phyloP scores from a whole-genome alignment of 192 early-diverging fungal genomes.

The Thoreauomyces humboldtii region DNA sequence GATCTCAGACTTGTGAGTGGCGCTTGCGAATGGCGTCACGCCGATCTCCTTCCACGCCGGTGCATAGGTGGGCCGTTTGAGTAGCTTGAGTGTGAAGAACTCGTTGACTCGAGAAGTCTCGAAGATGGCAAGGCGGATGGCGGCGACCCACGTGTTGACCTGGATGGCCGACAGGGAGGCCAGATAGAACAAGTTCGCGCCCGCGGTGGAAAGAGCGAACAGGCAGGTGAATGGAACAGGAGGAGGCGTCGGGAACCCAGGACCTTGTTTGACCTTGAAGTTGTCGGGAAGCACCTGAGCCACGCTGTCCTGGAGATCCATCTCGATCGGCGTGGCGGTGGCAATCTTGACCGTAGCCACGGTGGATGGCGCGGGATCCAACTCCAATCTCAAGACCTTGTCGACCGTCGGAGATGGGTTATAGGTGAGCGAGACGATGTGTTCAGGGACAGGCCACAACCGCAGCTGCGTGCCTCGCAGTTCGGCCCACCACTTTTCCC shows the following conservation, averaged over 20 bases:
- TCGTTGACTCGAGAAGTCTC: conserved; percentile 37
- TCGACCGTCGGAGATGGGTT: conserved; percentile 21
- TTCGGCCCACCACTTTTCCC: conserved; percentile 48
- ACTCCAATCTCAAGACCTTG: conserved; percentile 32
- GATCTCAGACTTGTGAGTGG: conserved; percentile 24
- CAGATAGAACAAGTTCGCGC: conserved; percentile 41
- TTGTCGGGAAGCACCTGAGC: conserved; percentile 26
- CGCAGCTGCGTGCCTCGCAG: conserved; percentile 40
- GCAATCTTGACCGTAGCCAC: conserved; percentile 37
- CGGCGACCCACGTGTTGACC: conserved; percentile 41
- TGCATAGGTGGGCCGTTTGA: conserved; percentile 24
- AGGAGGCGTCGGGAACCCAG: conserved; percentile 21
- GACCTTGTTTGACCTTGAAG: conserved; percentile 20
- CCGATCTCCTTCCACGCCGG: conserved; percentile 32
- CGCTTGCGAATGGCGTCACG: conserved; percentile 29
- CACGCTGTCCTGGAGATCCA: conserved; percentile 39
- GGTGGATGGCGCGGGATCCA: conserved; percentile 34
- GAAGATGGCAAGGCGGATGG: conserved; percentile 43
- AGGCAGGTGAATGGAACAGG: conserved; percentile 42
- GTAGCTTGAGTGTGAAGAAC: conserved; percentile 33
- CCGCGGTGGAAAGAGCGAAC: conserved; percentile 39
- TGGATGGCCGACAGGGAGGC: conserved; percentile 38
- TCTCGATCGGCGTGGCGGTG: conserved; percentile 16
- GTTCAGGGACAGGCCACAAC: conserved; percentile 44
- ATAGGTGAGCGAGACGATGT: conserved; percentile 29